A percentile compares a stretch with the other conserved stretches of the same genome.
These are phyloP conservation scores for Akanthomyces muscarius DNA, from an alignment of 2,329 filamentous ascomycete genomes.

Conservation along the genomic window DNA sequence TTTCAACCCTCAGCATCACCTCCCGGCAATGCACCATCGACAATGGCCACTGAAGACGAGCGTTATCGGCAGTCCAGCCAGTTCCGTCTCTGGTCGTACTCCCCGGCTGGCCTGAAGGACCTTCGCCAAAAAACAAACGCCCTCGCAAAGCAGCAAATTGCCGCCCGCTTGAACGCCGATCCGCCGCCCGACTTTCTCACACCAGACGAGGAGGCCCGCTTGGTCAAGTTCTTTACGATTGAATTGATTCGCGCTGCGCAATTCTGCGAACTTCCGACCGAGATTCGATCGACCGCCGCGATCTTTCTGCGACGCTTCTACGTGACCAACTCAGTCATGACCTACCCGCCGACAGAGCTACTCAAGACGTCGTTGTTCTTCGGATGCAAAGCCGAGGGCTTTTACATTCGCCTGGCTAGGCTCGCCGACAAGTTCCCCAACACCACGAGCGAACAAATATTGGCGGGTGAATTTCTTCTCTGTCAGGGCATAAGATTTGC, in stretches of 20 bases:
- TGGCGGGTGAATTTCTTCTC: conserved; percentile 88
- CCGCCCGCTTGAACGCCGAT: conserved; percentile 49
- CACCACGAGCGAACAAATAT: conserved; percentile 73
- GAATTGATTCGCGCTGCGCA: conserved; percentile 55
- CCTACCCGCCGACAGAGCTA: conserved; percentile 85
- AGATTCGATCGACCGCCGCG: conserved; percentile 65
- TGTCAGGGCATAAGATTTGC: conserved; percentile 91
- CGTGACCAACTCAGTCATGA: conserved; percentile 92
- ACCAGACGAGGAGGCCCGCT: conserved; percentile 73
- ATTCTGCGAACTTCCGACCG: conserved; percentile 49
- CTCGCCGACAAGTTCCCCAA: conserved; percentile 69
- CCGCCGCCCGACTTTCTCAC: conserved; percentile 73
- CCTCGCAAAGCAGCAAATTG: conserved; percentile 62
- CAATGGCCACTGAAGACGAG: conserved; percentile 82
- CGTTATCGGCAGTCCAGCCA: conserved; percentile 88
- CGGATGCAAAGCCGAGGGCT: conserved; percentile 86
- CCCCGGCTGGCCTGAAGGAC: conserved; percentile 63
- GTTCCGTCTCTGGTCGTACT: conserved; percentile 90
- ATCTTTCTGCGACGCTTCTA: conserved; percentile 94
- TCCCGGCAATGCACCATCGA: background rate
- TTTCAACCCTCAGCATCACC: background rate
- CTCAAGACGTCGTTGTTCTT: conserved; percentile 90
- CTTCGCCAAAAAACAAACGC: conserved; percentile 76
- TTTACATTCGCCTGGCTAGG: conserved; percentile 60
- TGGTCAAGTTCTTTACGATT: conserved; percentile 73